Conservation (phyloP, 2,329 filamentous ascomycete genomes). For the Elsinoe batatas region DNA sequence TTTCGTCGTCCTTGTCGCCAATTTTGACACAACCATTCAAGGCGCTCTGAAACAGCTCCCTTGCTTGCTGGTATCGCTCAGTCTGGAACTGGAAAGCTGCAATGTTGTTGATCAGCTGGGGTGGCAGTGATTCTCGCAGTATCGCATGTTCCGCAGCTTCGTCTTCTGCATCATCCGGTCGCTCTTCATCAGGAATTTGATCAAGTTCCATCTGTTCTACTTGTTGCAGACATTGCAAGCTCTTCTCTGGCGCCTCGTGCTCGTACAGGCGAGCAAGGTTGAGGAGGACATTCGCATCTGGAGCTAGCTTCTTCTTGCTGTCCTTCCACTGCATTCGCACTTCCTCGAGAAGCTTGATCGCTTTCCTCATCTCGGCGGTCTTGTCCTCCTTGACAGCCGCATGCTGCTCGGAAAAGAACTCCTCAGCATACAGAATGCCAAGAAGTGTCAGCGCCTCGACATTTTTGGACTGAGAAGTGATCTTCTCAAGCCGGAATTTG, state of each 20-base stretch:
- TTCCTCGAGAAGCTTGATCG: constrained; percentile 70
- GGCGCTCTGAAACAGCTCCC: constrained; percentile 85
- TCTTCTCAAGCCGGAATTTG: constrained; percentile 88
- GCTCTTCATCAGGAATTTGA: constrained; percentile 61
- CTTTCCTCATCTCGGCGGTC: constrained; percentile 72
- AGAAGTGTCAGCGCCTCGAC: constrained; percentile 87
- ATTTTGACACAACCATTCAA: constrained; percentile 78
- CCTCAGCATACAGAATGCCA: constrained; percentile 86
- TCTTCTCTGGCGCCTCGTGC: constrained; percentile 73
- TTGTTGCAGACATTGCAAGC: constrained; percentile 80
- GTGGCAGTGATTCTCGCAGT: constrained; percentile 70
- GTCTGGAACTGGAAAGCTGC: constrained; percentile 89
- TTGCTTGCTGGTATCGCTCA: constrained; percentile 69
- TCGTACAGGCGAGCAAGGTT: constrained; percentile 92
- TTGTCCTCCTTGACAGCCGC: constrained; percentile 76
- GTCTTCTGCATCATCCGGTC: constrained; percentile 37
- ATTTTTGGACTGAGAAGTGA: constrained; percentile 72
- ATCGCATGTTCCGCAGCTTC: constrained; percentile 33
- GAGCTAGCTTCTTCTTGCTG: constrained; percentile 68
- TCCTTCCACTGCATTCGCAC: constrained; percentile 89
- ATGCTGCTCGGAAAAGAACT: constrained; percentile 72
- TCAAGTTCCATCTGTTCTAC: constrained; percentile 85
- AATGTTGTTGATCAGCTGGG: constrained; percentile 92
- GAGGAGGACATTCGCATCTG: constrained; percentile 78
- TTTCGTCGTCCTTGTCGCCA: constrained; percentile 56